These are phyloP conservation scores for Bruguiera hainesii DNA, from an alignment of 441 rosid species.

Conservation along the genomic window DNA sequence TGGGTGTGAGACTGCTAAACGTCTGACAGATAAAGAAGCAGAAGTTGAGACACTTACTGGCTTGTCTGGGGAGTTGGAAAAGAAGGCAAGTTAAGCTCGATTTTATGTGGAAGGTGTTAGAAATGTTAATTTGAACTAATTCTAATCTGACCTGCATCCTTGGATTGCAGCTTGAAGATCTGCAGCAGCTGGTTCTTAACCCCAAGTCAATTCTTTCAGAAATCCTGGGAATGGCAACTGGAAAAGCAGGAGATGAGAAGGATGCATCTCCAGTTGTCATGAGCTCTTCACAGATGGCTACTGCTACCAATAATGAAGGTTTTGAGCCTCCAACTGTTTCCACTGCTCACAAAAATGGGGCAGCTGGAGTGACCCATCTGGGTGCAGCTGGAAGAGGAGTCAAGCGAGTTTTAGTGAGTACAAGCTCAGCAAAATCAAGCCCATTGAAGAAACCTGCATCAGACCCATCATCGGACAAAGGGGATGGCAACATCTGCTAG, in stretches of 20 bases:
- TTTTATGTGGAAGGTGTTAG: neutral
- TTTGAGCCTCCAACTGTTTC: slow-evolving; percentile 56
- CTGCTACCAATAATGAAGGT: slow-evolving; percentile 14
- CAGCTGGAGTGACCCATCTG: slow-evolving; percentile 61
- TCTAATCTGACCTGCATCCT: slow-evolving; percentile 17
- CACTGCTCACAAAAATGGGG: slow-evolving; percentile 66
- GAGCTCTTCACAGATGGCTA: slow-evolving; percentile 65
- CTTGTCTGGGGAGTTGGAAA: slow-evolving; percentile 74
- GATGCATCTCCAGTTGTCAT: slow-evolving; percentile 32
- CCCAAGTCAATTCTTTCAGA: slow-evolving; percentile 70
- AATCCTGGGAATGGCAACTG: slow-evolving; percentile 60
- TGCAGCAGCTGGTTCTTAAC: slow-evolving; percentile 59
- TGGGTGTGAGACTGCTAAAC: slow-evolving; percentile 36
- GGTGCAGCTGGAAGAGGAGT: slow-evolving; percentile 95
- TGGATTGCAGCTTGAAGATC: slow-evolving; percentile 81
- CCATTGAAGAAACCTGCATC: slow-evolving; percentile 52
- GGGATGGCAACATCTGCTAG: slow-evolving; percentile 40
- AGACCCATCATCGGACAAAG: slow-evolving; percentile 42
- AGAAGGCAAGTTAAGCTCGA: slow-evolving; percentile 51
- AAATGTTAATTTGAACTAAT: slow-evolving; percentile 1
- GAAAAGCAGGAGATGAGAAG: slow-evolving; percentile 46
- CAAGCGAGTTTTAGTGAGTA: slow-evolving; percentile 61
- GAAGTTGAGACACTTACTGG: slow-evolving; percentile 65
- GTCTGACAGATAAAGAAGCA: slow-evolving; percentile 57
- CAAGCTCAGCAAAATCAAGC: slow-evolving; percentile 44